Evolutionary conservation across 1,284 basidiomycete genomes (phyloP).

Genomic region (Ganoderma leucocontextum): DNA sequence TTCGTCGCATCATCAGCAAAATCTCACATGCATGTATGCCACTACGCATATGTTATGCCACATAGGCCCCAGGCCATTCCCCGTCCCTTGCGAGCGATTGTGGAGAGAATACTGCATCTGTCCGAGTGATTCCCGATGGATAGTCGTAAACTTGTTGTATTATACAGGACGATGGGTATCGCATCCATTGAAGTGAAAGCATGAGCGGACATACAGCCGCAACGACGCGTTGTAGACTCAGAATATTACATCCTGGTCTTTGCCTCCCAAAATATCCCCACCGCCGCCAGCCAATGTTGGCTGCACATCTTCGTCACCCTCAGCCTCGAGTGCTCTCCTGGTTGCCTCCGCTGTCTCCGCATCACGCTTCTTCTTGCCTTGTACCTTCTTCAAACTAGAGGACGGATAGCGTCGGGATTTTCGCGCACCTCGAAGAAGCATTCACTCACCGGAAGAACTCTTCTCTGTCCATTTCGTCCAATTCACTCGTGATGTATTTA

Average conservation of each 20-base stretch:
- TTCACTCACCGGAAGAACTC: constrained; percentile 88
- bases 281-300: constrained; percentile 29
- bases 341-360: constrained; percentile 58
- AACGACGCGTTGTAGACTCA: constrained; percentile 42
- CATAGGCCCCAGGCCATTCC: constrained; percentile 43
- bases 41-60: constrained; percentile 58
- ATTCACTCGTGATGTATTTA: constrained; percentile 93
- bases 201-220: constrained; percentile 10
- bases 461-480: constrained; percentile 98
- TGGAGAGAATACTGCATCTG: constrained; percentile 14
- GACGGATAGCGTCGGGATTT: neutral
- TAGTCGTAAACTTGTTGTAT: constrained; percentile 27
- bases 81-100: constrained; percentile 12
- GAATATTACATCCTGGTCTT: constrained; percentile 94
- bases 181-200: constrained; percentile 28
- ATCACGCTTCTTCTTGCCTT: constrained; percentile 96
- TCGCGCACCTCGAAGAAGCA: neutral
- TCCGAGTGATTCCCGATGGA: constrained; percentile 5
- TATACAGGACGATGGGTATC: constrained; percentile 39
- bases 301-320: constrained; percentile 22
- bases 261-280: constrained; percentile 79
- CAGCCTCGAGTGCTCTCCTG: constrained; percentile 42
- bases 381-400: constrained; percentile 89
- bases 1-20: constrained; percentile 54
- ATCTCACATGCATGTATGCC: constrained; percentile 60